Conservation (phyloP, 169 alveolate species). For the Eimeria acervulina region DNA sequence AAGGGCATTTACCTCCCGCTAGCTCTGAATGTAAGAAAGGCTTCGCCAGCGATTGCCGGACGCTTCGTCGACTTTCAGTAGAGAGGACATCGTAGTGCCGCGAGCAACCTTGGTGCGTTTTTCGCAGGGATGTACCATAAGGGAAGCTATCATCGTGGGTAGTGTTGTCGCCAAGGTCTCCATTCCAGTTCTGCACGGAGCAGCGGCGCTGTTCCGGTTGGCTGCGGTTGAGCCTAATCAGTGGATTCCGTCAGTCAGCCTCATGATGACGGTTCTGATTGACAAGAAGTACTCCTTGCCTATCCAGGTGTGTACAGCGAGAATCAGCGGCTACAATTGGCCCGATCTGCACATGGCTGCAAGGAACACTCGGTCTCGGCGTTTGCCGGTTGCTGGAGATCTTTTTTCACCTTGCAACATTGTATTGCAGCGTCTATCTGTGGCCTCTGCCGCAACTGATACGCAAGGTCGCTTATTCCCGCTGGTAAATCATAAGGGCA, state of each 20-base stretch:
- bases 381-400: not conserved
- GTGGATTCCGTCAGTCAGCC: constrained; percentile 83
- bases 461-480: constrained; percentile 91
- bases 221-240: constrained; percentile 85
- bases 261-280: constrained; percentile 92
- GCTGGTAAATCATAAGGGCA: constrained; percentile 27
- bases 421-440: constrained; percentile 54
- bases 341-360: not conserved
- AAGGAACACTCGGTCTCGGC: constrained; percentile 66
- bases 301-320: constrained; percentile 58
- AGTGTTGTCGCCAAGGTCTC: constrained; percentile 90
- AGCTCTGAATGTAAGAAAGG: constrained; percentile 76
- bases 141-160: constrained; percentile 97
- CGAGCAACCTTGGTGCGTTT: not conserved
- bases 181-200: constrained; percentile 95
- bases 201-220: constrained; percentile 95
- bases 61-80: too few species aligned
- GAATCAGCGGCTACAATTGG: not conserved
- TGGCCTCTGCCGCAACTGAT: not conserved
- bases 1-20: constrained; percentile 96
- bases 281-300: constrained; percentile 91
- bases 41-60: not conserved
- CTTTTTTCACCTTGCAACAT: constrained; percentile 52
- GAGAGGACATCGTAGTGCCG: not conserved
- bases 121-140: constrained; percentile 88